phyloP scores from a whole-genome alignment of 345 rosid genomes.

The Eucalyptus erythrocorys region DNA sequence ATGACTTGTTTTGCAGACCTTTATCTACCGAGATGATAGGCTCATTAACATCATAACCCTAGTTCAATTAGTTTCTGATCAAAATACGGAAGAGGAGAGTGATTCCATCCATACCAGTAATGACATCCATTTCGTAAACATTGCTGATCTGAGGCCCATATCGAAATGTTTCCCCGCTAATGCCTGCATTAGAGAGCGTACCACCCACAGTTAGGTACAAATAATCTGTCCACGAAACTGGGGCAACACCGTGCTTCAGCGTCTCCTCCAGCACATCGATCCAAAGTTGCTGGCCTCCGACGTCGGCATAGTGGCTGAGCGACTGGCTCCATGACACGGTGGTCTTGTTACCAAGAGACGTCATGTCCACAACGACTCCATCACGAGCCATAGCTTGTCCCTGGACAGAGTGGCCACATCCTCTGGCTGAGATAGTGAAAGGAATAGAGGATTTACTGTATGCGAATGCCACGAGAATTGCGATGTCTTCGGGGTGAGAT shows the following conservation, averaged over 20 bases:
- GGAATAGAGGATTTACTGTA: not conserved
- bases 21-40: not conserved
- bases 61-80: not conserved
- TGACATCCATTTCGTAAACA: constrained; percentile 32
- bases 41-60: not conserved
- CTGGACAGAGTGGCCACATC: constrained; percentile 21
- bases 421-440: constrained; percentile 24
- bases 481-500: not conserved
- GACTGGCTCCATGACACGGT: not conserved
- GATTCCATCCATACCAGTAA: constrained; percentile 19
- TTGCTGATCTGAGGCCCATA: constrained; percentile 41
- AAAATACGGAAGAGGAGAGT: not conserved
- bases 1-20: not conserved
- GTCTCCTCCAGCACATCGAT: constrained; percentile 15
- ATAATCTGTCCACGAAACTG: constrained; percentile 36
- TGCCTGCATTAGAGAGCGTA: constrained; percentile 43
- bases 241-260: constrained; percentile 18
- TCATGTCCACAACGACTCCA: constrained; percentile 40
- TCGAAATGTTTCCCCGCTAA: constrained; percentile 29
- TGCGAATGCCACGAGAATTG: not conserved
- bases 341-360: constrained; percentile 1
- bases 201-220: constrained; percentile 34
- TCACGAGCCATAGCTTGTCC: constrained; percentile 38
- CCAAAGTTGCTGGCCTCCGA: constrained; percentile 32
- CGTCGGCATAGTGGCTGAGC: constrained; percentile 11